A percentile compares a stretch with the other conserved stretches of the same genome.
These are phyloP conservation scores for Sphagnum contortum DNA, from an alignment of 225 moss, liverwort and hornwort species.

Conservation along the genomic window DNA sequence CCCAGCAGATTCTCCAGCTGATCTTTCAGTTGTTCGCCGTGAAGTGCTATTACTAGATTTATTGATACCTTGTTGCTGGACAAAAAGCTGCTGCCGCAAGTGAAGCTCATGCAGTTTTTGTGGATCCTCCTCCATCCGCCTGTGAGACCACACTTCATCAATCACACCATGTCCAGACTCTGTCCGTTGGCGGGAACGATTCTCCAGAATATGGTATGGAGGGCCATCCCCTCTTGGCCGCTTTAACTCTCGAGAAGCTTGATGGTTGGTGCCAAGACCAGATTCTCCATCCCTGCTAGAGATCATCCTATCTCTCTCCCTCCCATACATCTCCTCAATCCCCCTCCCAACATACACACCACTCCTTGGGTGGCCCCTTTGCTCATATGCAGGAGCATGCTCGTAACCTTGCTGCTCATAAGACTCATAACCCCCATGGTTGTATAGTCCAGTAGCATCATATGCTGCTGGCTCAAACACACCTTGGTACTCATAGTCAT, in stretches of 20 bases:
- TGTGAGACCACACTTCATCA: constrained; percentile 29
- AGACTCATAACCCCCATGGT: constrained; percentile 33
- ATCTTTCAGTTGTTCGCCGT: constrained; percentile 23
- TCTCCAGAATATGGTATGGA: constrained; percentile 22
- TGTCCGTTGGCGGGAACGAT: constrained; percentile 29
- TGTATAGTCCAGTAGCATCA: constrained; percentile 23
- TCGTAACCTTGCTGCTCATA: constrained; percentile 38
- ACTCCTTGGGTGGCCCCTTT: constrained; percentile 15
- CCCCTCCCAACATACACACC: constrained; percentile 22
- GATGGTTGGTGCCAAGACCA: constrained; percentile 19
- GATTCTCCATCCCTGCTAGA: constrained; percentile 28
- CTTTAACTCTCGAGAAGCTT: constrained; percentile 26
- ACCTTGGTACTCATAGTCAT: constrained; percentile 27
- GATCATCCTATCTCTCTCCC: constrained; percentile 26
- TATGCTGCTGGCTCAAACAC: constrained; percentile 27
- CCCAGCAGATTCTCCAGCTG: constrained; percentile 19
- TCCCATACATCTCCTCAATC: constrained; percentile 20
- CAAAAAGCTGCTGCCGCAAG: constrained; percentile 45
- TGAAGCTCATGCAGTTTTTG: constrained; percentile 52
- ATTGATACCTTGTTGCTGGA: constrained; percentile 40
- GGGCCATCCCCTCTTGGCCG: constrained; percentile 35
- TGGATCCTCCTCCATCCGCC: constrained; percentile 42
- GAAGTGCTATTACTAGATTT: constrained; percentile 11
- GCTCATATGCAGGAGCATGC: constrained; percentile 25
- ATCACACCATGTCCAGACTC: constrained; percentile 7